Conservation (phyloP, 2,329 filamentous ascomycete species). For the Thielaviopsis musarum region DNA sequence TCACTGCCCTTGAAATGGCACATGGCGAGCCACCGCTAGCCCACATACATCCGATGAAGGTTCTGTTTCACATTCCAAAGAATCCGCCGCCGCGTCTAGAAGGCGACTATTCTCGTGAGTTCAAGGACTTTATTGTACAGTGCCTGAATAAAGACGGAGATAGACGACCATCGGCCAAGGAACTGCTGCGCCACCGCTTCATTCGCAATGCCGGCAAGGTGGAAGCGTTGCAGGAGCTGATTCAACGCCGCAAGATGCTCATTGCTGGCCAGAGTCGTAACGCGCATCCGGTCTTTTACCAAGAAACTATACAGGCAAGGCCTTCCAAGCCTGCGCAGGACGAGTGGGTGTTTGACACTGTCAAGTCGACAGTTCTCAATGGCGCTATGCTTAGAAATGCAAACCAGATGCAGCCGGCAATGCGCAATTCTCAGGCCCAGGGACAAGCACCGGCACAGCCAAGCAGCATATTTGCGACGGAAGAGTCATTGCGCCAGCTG, state of each 20-base stretch:
- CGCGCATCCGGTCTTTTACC: constrained; percentile 70
- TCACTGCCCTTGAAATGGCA: constrained; percentile 80
- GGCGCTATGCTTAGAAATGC: not conserved
- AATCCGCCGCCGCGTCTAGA: constrained; percentile 71
- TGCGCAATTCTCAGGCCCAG: not conserved
- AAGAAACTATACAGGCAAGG: constrained; percentile 70
- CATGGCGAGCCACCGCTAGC: constrained; percentile 79
- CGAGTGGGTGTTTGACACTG: constrained; percentile 91
- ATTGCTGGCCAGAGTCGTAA: constrained; percentile 56
- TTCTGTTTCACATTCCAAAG: constrained; percentile 80
- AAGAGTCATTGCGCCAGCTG: constrained; percentile 42
- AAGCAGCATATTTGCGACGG: constrained; percentile 20
- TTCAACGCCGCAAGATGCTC: constrained; percentile 66
- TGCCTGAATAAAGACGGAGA: constrained; percentile 90
- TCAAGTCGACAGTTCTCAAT: constrained; percentile 47
- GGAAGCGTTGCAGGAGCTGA: constrained; percentile 73
- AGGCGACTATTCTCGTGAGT: constrained; percentile 72
- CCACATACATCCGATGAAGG: constrained; percentile 82
- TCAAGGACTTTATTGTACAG: constrained; percentile 83
- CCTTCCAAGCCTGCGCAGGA: constrained; percentile 53
- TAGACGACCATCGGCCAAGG: constrained; percentile 65
- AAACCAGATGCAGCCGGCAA: not conserved
- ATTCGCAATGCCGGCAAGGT: constrained; percentile 75
- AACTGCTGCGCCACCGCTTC: constrained; percentile 76
- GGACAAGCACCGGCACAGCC: not conserved